Evolutionary conservation across 768 basidiomycete species (phyloP).

Genomic region (Rickenella mellea): DNA sequence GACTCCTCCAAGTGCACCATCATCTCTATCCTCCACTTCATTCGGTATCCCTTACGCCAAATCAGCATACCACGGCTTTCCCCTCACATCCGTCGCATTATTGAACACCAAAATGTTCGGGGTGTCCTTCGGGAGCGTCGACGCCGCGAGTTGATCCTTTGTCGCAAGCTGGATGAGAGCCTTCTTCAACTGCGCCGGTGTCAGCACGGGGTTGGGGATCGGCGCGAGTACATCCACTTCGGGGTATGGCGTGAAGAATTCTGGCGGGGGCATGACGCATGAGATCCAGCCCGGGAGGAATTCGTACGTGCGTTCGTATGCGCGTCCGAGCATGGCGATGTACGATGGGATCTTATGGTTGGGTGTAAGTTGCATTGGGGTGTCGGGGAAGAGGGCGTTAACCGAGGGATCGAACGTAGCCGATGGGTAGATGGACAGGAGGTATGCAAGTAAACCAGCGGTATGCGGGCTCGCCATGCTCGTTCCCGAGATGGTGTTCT

Average conservation of each 20-base stretch:
- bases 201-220: slow-evolving; percentile 35
- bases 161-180: slow-evolving; percentile 58
- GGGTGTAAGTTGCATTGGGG: slow-evolving; percentile 20
- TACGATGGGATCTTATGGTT: slow-evolving; percentile 23
- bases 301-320: slow-evolving; percentile 47
- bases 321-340: slow-evolving; percentile 31
- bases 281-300: slow-evolving; percentile 51
- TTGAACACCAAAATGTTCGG: slow-evolving; percentile 74
- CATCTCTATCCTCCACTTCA: too few relatives aligned
- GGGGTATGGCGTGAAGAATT: slow-evolving; percentile 24
- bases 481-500: slow-evolving; percentile 77
- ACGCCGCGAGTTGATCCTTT: slow-evolving; percentile 30
- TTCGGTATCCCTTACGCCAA: too few relatives aligned
- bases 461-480: slow-evolving; percentile 95
- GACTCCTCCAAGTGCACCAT: too few relatives aligned
- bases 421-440: slow-evolving; percentile 80
- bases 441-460: slow-evolving; percentile 85
- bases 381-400: slow-evolving; percentile 26
- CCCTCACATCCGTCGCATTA: slow-evolving; percentile 47
- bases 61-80: neutral
- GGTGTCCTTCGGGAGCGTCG: slow-evolving; percentile 41
- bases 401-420: slow-evolving; percentile 46
- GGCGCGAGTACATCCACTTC: slow-evolving; percentile 28
- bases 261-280: slow-evolving; percentile 45
- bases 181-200: slow-evolving; percentile 68